Evolutionary conservation across 768 basidiomycete genomes (phyloP), one percentile per base, ranked within the genome.

Genomic region (Calocera cornea): DNA sequence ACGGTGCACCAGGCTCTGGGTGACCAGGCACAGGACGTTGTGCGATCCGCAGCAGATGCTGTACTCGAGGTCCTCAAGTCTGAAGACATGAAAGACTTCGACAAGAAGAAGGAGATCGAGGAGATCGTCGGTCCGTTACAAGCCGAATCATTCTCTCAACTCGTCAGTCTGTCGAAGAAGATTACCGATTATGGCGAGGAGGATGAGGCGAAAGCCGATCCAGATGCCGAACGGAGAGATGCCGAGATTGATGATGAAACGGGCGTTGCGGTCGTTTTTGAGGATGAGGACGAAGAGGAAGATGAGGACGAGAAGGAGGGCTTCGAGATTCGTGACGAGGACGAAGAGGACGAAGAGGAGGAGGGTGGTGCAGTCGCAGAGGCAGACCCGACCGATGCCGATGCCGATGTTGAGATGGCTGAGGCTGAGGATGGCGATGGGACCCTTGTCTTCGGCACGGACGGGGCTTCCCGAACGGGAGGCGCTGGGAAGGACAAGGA

Each of bases 221-320:
- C 88, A 0, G 91, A 92, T 71, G 81, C 82, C 77, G 92, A 91
- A 74, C 80, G 83, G 60, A 87, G 88, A 76, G 91, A 90, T 67
- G 90, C 86, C 1, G 92, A 89, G 76, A 93, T 97, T 72, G 95
- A 97, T 70, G 94, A 94, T 68, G 94, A 95, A 72, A 86, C 90
- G 49, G 95, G 95, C n/a, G 95, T 99, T 0, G 95, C 95, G 0
- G 95, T 99, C 8, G 88, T 97, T 3, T 97, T 98, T 68, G 95
- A 97, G 71, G 95, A 97, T 73, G 97, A 98, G 68, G 95, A 97
- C 70, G 87, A 92, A 72, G 94, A 97, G 27, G 92, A 90, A 2
- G 79, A 80, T 1, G 80, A 83, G 27, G 93, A 95, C 1, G 92
- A 95, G 22, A 92, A 90, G 0, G 91, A 90, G 70, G 89, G 87